Percentiles rank a stretch among this genome's conserved stretches.
phyloP scores from a whole-genome alignment of 78 protist species.

The Planoprotostelium fungivorum region DNA sequence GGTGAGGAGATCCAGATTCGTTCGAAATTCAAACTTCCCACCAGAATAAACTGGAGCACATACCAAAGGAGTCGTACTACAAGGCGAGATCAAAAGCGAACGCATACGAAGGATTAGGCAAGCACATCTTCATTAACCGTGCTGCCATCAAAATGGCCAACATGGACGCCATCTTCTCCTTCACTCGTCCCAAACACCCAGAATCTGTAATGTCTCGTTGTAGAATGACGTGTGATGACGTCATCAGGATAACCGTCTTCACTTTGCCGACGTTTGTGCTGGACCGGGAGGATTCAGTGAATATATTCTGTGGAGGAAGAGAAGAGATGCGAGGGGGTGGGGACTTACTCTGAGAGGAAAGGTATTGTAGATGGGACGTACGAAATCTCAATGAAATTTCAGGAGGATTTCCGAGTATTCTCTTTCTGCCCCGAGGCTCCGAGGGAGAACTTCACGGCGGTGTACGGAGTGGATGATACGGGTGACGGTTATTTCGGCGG shows the following conservation, averaged over 20 bases:
- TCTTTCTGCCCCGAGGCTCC: conserved; percentile 58
- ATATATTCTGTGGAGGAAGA: conserved; percentile 71
- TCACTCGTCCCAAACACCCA: conserved; percentile 9
- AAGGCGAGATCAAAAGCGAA: conserved; percentile 65
- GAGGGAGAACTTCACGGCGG: conserved; percentile 51
- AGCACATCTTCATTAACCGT: conserved; percentile 74
- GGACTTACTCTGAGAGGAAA: not conserved
- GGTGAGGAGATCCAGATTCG: no score
- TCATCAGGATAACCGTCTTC: not conserved
- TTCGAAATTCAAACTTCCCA: no score
- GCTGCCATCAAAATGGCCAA: conserved; percentile 92
- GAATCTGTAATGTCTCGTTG: conserved; percentile 3
- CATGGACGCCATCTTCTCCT: conserved; percentile 46
- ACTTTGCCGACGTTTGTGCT: conserved; percentile 75
- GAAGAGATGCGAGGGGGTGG: conserved; percentile 14
- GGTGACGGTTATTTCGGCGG: conserved; percentile 78
- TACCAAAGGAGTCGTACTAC: no score
- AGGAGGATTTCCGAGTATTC: conserved; percentile 59
- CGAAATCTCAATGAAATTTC: conserved; percentile 70
- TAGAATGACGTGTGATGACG: not conserved
- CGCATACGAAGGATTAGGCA: conserved; percentile 66
- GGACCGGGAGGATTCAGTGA: conserved; percentile 94
- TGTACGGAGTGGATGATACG: conserved; percentile 56
- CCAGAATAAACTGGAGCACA: no score
- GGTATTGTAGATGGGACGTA: conserved; percentile 13